Evolutionary conservation across 345 rosid genomes (phyloP), one percentile per base, ranked within the genome.

Genomic region (Tarenaya hassleriana): DNA sequence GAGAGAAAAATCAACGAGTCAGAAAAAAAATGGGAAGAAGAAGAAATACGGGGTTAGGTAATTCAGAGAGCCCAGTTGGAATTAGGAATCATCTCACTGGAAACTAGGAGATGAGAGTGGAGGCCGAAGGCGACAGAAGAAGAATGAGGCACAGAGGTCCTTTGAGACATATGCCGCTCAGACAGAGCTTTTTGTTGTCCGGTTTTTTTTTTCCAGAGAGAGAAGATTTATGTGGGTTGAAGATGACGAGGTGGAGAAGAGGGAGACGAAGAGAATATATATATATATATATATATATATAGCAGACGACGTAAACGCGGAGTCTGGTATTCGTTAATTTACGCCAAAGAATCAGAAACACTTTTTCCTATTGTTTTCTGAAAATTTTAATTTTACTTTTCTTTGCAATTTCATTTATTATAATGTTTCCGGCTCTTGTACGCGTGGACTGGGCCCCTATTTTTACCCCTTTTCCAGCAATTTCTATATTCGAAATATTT

Each of bases 91-190:
- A 73, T 74, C 48, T 83, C 86, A 74, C 73, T 69, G 74, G 86
- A 88, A 49, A 88, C 70, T 34, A 82, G 68, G 70, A 80, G 86
- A 71, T 77, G 83, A 56, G 91, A 88, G 60, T 81, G 94, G n/a
- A n/a, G n/a, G n/a, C n/a, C n/a, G n/a, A n/a, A n/a, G n/a, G n/a
- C n/a, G n/a, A n/a, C n/a, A n/a, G n/a, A n/a, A n/a, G n/a, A n/a
- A n/a, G n/a, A n/a, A n/a, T n/a, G n/a, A n/a, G n/a, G n/a, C n/a
- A n/a, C n/a, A n/a, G n/a, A n/a, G n/a, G 78, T 67, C 56, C 96
- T 82, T 32, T 88, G 94, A 82, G 94, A 84, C 94, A 82, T 84
- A 77, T 15, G 77, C 78, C 31, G 61, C 46, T 8, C 10, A 5
- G 18, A 64, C 69, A 64, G n/a, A n/a, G 15, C 0, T 56, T 55